phyloP scores from a whole-genome alignment of 2,329 filamentous ascomycete genomes.

The Aspergillus piperis region DNA sequence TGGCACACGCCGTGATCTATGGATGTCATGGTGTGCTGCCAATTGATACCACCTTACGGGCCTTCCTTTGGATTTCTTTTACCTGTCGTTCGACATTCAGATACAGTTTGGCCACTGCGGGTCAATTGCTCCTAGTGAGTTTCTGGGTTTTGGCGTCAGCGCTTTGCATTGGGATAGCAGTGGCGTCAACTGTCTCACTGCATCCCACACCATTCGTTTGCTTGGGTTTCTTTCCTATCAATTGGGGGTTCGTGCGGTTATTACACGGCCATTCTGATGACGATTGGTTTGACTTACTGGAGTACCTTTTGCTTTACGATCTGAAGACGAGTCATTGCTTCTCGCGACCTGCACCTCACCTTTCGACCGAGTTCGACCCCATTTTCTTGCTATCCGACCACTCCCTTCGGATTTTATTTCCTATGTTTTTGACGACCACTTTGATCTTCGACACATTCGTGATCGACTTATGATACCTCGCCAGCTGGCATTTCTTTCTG shows the following conservation, averaged over 20 bases:
- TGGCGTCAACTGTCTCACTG: background rate
- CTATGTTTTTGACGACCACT: slow-evolving; percentile 26
- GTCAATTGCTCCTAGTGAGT: slow-evolving; percentile 1
- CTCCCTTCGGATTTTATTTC: slow-evolving; percentile 19
- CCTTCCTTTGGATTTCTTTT: background rate
- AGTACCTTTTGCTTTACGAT: background rate
- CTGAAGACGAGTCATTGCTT: background rate
- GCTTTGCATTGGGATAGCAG: slow-evolving; percentile 8
- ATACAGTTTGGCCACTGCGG: slow-evolving; percentile 4
- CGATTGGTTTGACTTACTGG: slow-evolving; percentile 4
- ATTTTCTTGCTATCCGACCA: slow-evolving; percentile 14
- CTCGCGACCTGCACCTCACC: background rate
- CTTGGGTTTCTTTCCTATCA: slow-evolving; percentile 1
- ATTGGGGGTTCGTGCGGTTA: slow-evolving; percentile 6
- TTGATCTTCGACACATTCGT: slow-evolving; percentile 19
- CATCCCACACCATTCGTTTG: slow-evolving; percentile 22
- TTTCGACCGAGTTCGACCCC: slow-evolving; percentile 3
- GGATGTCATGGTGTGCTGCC: slow-evolving; percentile 13
- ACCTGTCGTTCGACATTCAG: background rate
- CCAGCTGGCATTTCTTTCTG: slow-evolving; percentile 31
- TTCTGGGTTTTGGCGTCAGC: slow-evolving; percentile 3
- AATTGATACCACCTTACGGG: background rate
- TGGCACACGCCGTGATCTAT: slow-evolving; percentile 16
- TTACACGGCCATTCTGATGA: slow-evolving; percentile 14
- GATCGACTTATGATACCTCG: slow-evolving; percentile 26